Evolutionary conservation across 2,329 filamentous ascomycete genomes (phyloP).

Genomic region (Biscogniauxia mediterranea): DNA sequence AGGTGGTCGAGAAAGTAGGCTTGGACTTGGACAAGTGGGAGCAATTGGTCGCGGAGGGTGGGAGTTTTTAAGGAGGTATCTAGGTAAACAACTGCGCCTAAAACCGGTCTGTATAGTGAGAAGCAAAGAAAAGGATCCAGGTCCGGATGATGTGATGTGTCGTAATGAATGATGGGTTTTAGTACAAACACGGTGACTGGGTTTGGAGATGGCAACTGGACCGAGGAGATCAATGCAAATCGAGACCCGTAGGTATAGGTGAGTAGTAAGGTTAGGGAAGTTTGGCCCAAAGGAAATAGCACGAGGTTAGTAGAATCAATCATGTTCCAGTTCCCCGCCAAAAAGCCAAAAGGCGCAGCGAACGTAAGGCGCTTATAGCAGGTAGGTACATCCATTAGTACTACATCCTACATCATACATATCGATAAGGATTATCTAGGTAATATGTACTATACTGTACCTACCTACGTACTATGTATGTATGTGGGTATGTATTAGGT

Average conservation of each 20-base stretch:
- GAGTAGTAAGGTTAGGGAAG: too few relatives aligned
- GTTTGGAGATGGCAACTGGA: neutral
- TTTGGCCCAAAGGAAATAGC: neutral
- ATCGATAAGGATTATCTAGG: too few relatives aligned
- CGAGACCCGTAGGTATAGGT: neutral
- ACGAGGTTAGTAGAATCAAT: neutral
- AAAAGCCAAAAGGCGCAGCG: neutral
- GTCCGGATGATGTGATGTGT: neutral
- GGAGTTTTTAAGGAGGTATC: neutral
- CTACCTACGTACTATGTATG: too few relatives aligned
- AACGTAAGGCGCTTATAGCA: too few relatives aligned
- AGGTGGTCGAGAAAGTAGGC: neutral
- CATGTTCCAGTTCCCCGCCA: neutral
- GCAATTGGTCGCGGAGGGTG: neutral
- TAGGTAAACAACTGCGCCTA: neutral
- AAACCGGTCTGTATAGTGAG: neutral
- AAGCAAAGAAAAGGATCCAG: neutral
- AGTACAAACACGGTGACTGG: neutral
- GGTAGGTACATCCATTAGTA: too few relatives aligned
- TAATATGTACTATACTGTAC: too few relatives aligned
- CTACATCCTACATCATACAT: too few relatives aligned
- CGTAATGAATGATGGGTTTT: neutral
- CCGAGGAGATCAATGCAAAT: neutral
- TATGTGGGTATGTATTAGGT: too few relatives aligned
- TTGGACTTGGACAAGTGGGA: neutral